Percentiles rank a stretch among this genome's conserved stretches.
Conservation (phyloP, 257 asterid species). For the Solanum tarapatanum region DNA sequence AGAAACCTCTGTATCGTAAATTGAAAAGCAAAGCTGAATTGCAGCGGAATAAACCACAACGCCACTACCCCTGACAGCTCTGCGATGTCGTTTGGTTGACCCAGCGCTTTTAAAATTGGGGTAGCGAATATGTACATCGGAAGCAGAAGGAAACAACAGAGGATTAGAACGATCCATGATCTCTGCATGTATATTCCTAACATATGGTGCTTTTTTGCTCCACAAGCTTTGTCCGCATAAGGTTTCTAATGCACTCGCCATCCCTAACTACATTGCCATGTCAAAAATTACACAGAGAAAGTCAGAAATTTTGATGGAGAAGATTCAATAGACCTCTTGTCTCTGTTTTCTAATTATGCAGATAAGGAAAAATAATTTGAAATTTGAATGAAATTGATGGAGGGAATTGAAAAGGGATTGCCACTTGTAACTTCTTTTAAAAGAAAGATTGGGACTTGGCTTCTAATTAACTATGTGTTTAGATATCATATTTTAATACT, state of each 20-base stretch:
- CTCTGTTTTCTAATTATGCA: background rate
- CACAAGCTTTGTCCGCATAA: conserved; percentile 29
- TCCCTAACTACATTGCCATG: conserved; percentile 16
- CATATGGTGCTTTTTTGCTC: conserved; percentile 20
- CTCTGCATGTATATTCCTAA: conserved; percentile 24
- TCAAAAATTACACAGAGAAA: background rate
- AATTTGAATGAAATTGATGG: background rate
- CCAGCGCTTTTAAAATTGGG: conserved; percentile 16
- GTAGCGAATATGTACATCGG: conserved; percentile 19
- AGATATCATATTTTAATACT: no score
- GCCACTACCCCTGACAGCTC: conserved; percentile 15
- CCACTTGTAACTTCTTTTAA: background rate
- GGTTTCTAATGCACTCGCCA: conserved; percentile 34
- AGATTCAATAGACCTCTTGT: background rate
- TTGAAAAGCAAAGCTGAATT: conserved; percentile 21
- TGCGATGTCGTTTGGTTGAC: conserved; percentile 20
- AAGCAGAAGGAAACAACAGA: conserved; percentile 5
- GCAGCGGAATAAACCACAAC: conserved; percentile 18
- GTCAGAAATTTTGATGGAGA: background rate
- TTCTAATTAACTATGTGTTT: no score
- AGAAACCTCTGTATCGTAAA: conserved; percentile 23
- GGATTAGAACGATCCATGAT: conserved; percentile 16
- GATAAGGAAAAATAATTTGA: background rate
- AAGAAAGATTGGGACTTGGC: no score
- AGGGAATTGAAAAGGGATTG: background rate